Base-by-base conservation (phyloP, 1,284 basidiomycete species). In the Coriolopsis trogii region DNA sequence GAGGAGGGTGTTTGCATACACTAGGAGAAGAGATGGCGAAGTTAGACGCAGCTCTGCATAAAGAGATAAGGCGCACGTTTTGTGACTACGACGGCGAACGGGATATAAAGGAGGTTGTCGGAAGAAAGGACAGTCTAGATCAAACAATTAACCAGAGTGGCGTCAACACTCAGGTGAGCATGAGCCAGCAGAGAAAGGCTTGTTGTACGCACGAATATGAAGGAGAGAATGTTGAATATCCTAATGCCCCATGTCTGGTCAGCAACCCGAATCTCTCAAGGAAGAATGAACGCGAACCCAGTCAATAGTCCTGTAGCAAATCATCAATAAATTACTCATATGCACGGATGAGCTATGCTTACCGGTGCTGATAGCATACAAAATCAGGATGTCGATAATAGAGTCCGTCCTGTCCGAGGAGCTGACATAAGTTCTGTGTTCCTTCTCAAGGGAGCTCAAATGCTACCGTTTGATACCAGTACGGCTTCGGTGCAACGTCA, bases 371-470 rank as follows among this genome's bases (percentile, higher is more conserved):
- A 52, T 25, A 1, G 54, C 18, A 20, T 52, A 56, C 28, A 52
- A 36, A 23, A 52, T 49, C 31, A 56, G 20, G 24, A 41, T 18
- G 33, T 52, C 42, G 24, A 56, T 44, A 33, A 46, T 49, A 9
- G 46, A 49, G 42, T 56, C 54, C 1, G 46, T 56, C 6, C 54
- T 51, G 40, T n/a, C n/a, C n/a, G n/a, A n/a, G n/a, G n/a, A n/a
- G n/a, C n/a, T n/a, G n/a, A n/a, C n/a, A n/a, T n/a, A n/a, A n/a
- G n/a, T n/a, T n/a, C n/a, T n/a, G n/a, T n/a, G n/a, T n/a, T n/a
- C n/a, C n/a, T n/a, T n/a, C n/a, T n/a, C n/a, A n/a, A n/a, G n/a
- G 12, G 12, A 4, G 12, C 6, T 36, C 8, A n/a, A 24, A 18
- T 34, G n/a, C 15, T 20, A 46, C 52, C 42, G n/a, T 25, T 41